Conservation (phyloP, 2,329 filamentous ascomycete species). For the Neofusicoccum sp. region DNA sequence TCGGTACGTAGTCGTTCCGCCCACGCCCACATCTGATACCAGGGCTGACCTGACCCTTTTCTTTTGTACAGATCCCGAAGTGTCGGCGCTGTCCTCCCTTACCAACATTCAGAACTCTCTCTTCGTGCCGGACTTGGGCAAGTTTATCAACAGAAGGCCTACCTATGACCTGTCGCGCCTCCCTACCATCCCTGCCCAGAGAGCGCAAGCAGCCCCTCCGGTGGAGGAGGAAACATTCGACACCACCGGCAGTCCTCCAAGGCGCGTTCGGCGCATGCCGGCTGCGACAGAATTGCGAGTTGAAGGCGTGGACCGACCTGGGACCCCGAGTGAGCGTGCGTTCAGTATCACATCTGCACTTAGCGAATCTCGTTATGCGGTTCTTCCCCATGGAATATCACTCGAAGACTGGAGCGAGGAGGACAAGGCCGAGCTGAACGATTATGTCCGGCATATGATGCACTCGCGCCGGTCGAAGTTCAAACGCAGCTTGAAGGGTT, state of each 20-base stretch:
- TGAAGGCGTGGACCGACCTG: background rate
- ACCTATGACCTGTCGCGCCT: slow-evolving; percentile 67
- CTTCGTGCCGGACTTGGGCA: slow-evolving; percentile 80
- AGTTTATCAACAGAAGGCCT: slow-evolving; percentile 73
- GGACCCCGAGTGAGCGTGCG: slow-evolving; percentile 14
- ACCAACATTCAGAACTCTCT: slow-evolving; percentile 91
- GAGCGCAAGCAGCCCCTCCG: background rate
- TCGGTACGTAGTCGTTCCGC: slow-evolving; percentile 55
- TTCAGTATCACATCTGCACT: slow-evolving; percentile 53
- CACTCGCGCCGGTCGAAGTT: slow-evolving; percentile 80
- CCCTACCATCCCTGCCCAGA: background rate
- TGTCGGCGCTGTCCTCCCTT: slow-evolving; percentile 78
- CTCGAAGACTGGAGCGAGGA: slow-evolving; percentile 74
- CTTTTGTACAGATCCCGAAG: slow-evolving; percentile 68
- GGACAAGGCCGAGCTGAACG: slow-evolving; percentile 77
- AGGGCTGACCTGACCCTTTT: slow-evolving; percentile 2
- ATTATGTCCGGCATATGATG: slow-evolving; percentile 84
- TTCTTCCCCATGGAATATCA: slow-evolving; percentile 72
- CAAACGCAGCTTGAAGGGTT: slow-evolving; percentile 77
- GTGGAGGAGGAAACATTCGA: background rate
- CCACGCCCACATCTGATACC: slow-evolving; percentile 28
- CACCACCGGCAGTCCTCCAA: background rate
- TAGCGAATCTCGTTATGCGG: slow-evolving; percentile 73
- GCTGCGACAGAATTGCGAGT: background rate
- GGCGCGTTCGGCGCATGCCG: slow-evolving; percentile 23